Base-by-base conservation (phyloP, 1,284 basidiomycete species). In the Mixia osmundae region DNA sequence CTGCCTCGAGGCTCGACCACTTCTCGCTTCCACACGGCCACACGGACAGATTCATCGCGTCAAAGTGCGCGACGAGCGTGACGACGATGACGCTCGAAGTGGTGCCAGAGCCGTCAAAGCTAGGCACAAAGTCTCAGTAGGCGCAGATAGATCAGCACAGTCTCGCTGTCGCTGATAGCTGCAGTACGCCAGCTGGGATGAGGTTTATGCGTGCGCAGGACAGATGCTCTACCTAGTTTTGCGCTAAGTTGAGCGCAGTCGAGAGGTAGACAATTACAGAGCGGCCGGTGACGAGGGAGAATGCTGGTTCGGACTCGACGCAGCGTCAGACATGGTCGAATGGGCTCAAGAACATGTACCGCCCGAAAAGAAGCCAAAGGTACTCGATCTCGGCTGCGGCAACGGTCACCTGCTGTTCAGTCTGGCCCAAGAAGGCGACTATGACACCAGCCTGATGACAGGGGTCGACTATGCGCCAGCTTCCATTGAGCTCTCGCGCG, bases 361-460 rank as follows among this genome's bases (percentile, higher is more conserved):
- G 23, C 31, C 8, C 15, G 12, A 41, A 39, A 14, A 34, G 44
- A n/a, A 45, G 39, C 22, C 40, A 29, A 28, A 41, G 18, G 23
- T 57, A 39, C 39, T 50, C 19, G 44, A 45, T 38, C 62, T 87
- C 30, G 82, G 80, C 14, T 71, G 69, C 39, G 79, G 80, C 1
- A 87, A 87, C 47, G 82, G 80, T n/a, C 68, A 72, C 5, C 59
- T 87, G 9, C 63, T 82, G 4, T 73, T 83, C 45, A 69, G 70
- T 1, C 63, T 87, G 25, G 59, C 61, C 21, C 69, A 75, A 31
- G 71, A 66, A 0, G 71, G 72, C 2, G n/a, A n/a, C n/a, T 77
- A 79, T 51, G 50, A 62, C 12, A 48, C 67, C 0, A 50, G 52
- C 10, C 55, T 48, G 14, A 57, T 85, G 12, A 60, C 62, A n/a